phyloP scores from a whole-genome alignment of 2,329 filamentous ascomycete genomes.

The Ambrosiella cleistominuta region DNA sequence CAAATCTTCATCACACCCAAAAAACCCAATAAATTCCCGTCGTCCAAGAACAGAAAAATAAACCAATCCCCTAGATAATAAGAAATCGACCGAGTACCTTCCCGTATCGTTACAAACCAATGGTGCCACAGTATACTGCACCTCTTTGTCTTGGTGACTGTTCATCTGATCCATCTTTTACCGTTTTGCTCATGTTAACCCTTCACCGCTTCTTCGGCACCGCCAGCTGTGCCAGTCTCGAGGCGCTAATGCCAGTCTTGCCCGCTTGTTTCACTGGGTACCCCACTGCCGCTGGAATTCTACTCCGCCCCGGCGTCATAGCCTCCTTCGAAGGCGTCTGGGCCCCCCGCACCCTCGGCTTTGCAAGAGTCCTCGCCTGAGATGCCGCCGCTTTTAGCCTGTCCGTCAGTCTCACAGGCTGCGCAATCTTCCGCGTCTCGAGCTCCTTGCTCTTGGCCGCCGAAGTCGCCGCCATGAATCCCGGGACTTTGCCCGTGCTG shows the following conservation, averaged over 20 bases:
- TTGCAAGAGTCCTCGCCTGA: neutral
- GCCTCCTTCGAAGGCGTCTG: neutral
- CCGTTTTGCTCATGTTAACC: neutral
- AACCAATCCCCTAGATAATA: too few species aligned
- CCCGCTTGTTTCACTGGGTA: neutral
- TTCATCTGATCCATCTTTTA: too few species aligned
- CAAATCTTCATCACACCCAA: too few species aligned
- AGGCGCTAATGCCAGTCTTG: constrained; percentile 5
- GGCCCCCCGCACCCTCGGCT: neutral
- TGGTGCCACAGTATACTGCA: too few species aligned
- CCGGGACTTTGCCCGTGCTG: constrained; percentile 2
- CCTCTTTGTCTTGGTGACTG: too few species aligned
- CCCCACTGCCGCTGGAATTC: neutral
- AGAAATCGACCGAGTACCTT: too few species aligned
- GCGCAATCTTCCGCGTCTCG: constrained; percentile 10
- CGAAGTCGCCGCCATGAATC: constrained; percentile 9
- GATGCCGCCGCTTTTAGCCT: constrained; percentile 6
- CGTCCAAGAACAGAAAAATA: too few species aligned
- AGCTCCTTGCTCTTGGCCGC: constrained; percentile 10
- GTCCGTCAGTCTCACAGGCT: constrained; percentile 11
- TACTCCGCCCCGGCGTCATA: neutral
- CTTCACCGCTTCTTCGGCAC: constrained; percentile 8
- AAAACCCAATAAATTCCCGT: too few species aligned
- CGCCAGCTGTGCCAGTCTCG: constrained; percentile 8
- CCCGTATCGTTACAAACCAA: too few species aligned